These are phyloP conservation scores for Deuterostichococcus epilithicus DNA, from an alignment of 139 green algal species.

Conservation along the genomic window DNA sequence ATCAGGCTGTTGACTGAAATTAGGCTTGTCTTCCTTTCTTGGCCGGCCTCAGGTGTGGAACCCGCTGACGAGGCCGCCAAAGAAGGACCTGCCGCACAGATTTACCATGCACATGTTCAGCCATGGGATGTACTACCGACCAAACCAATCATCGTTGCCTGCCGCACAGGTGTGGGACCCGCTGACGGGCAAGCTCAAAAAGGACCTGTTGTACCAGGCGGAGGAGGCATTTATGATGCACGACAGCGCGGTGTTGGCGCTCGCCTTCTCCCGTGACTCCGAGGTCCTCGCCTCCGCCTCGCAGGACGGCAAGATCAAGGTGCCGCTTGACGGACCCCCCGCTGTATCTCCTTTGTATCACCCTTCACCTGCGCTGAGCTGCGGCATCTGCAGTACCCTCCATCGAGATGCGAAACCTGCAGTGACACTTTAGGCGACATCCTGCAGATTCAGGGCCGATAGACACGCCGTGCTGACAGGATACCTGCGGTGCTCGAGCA, in stretches of 20 bases:
- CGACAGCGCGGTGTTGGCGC: slow-evolving; percentile 81
- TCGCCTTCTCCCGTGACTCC: slow-evolving; percentile 79
- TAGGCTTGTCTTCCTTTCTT: not conserved
- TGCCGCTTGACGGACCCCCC: not conserved
- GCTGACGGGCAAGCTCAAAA: slow-evolving; percentile 83
- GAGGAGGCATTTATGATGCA: slow-evolving; percentile 98
- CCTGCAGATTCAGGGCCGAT: no score
- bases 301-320: slow-evolving; percentile 66
- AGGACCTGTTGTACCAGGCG: slow-evolving; percentile 92
- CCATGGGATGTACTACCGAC: no score
- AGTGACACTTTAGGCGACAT: no score
- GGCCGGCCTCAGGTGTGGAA: not conserved
- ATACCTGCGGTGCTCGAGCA: not conserved
- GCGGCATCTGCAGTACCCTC: no score
- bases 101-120: not conserved
- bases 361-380: no score
- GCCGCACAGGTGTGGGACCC: slow-evolving; percentile 97
- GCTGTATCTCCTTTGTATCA: no score
- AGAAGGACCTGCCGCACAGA: not conserved
- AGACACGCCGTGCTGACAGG: no score
- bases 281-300: slow-evolving; percentile 84
- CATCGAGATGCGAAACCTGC: no score
- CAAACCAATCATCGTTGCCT: no score
- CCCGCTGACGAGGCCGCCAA: not conserved
- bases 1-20: no score